Evolutionary conservation across 108 stramenopile species (phyloP), one percentile per base, ranked within the genome.

Genomic region (Cyclotella atomus): DNA sequence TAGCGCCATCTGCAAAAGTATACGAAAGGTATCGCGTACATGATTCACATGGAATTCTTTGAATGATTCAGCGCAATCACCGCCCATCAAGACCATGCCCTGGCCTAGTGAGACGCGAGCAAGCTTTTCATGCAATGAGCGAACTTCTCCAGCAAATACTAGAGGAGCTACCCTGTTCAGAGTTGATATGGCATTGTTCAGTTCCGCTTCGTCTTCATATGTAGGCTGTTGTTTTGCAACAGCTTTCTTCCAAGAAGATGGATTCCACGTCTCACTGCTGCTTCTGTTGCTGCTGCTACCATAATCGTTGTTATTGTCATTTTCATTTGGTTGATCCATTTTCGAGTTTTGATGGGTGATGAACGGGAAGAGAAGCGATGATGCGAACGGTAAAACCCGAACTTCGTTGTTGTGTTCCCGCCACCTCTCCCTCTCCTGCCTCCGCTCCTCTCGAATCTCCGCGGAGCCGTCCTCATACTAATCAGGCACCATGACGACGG

Each of bases 51-150:
- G 91, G 86, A 95, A 96, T 71, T 96, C 92, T 55, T 93, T 85
- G 74, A 98, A 97, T 66, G 90, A 83, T 79, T 98, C 97, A 24
- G 99, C 98, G 80, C 98, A 99, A 82, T 99, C 99, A 12, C 99
- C 99, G 14, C 98, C 99, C 95, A 98, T 98, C 55, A 99, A 86
- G 50, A 99, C 82, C 73, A 99, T 98, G 36, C 97, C 96, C 75
- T 99, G 93, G 17, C 99, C 99, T 70, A 84, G 84, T 38, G 93
- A 89, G 32, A 95, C 98, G 52, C 95, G 88, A 21, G 95, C 96
- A 32, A 99, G 86, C 53, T 96, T 83, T 66, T 92, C 91, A 66
- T 94, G 96, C 21, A 99, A 89, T 10, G 87, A 81, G 12, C 95
- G 89, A 16, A 96, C 93, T 69, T 96, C 95, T 19, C 95, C 95